These are phyloP conservation scores for Citeromyces hawaiiensis DNA, from an alignment of 1,139 yeast species.

Conservation along the genomic window DNA sequence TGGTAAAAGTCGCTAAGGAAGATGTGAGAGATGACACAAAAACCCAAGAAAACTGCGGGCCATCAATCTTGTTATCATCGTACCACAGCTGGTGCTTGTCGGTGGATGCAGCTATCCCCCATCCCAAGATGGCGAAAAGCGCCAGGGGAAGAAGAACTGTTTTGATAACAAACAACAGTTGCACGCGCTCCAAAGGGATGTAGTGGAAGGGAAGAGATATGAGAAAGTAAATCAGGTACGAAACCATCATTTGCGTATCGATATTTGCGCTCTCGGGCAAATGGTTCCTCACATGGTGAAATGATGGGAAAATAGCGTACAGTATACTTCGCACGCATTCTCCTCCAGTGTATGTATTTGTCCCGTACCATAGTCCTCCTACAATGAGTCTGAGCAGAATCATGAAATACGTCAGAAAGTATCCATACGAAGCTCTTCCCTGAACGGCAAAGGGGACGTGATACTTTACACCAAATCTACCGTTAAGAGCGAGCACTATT, in stretches of 20 bases:
- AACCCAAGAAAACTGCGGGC: conserved; percentile 2
- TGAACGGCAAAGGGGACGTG: conserved; percentile 31
- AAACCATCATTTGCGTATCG: conserved; percentile 16
- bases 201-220: conserved; percentile 14
- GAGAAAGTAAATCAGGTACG: conserved; percentile 16
- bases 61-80: neutral
- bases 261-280: conserved; percentile 16
- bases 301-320: conserved; percentile 14
- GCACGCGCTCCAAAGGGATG: conserved; percentile 15
- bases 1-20: conserved; percentile 1
- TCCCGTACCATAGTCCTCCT: conserved; percentile 22
- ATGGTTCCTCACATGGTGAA: conserved; percentile 16
- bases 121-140: conserved; percentile 3
- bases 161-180: conserved; percentile 5
- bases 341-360: conserved; percentile 23
- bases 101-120: conserved; percentile 3
- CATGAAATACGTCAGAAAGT: conserved; percentile 21
- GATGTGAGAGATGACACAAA: conserved; percentile 3
- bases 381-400: conserved; percentile 19
- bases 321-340: conserved; percentile 14
- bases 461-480: conserved; percentile 28
- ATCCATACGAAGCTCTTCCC: conserved; percentile 31
- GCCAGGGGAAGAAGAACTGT: conserved; percentile 4
- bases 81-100: conserved; percentile 2
- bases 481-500: conserved; percentile 22